Conservation (phyloP, 1,284 basidiomycete species). For the Trametes hirsuta region DNA sequence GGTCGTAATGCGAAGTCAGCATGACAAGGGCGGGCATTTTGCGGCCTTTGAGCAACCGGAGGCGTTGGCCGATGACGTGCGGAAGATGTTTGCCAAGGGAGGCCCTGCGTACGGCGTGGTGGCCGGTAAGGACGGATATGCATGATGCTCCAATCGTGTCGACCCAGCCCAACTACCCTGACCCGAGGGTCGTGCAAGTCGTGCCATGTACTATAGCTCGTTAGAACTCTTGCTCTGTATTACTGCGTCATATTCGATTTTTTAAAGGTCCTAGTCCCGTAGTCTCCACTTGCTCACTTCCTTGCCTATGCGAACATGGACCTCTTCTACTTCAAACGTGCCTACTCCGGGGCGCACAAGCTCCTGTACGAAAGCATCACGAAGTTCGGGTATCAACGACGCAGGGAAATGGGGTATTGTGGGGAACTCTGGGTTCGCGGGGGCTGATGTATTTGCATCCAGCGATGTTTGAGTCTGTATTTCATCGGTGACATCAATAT, state of each 20-base stretch:
- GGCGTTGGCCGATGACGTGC: conserved; percentile 31
- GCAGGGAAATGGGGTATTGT: conserved; percentile 57
- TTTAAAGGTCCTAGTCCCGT: neutral
- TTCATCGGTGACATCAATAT: neutral
- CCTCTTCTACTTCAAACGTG: conserved; percentile 51
- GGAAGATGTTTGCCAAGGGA: conserved; percentile 27
- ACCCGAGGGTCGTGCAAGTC: too few species aligned
- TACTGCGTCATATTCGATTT: too few species aligned
- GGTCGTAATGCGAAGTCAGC: conserved; percentile 30
- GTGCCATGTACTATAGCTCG: neutral
- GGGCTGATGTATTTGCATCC: neutral
- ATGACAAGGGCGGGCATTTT: conserved; percentile 34
- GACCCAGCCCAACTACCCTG: neutral
- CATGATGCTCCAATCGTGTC: neutral
- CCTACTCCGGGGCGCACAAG: conserved; percentile 47
- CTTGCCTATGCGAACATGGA: conserved; percentile 70
- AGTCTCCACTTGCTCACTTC: conserved; percentile 52
- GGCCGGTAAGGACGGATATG: conserved; percentile 14
- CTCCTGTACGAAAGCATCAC: conserved; percentile 44
- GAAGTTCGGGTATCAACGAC: conserved; percentile 50
- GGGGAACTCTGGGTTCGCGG: conserved; percentile 30
- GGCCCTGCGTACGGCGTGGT: conserved; percentile 24
- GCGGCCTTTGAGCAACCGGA: conserved; percentile 33
- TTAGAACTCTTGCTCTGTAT: too few species aligned
- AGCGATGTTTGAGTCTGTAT: neutral